Evolutionary conservation across 2,329 filamentous ascomycete genomes (phyloP).

Genomic region (Helicocarpus griseus): DNA sequence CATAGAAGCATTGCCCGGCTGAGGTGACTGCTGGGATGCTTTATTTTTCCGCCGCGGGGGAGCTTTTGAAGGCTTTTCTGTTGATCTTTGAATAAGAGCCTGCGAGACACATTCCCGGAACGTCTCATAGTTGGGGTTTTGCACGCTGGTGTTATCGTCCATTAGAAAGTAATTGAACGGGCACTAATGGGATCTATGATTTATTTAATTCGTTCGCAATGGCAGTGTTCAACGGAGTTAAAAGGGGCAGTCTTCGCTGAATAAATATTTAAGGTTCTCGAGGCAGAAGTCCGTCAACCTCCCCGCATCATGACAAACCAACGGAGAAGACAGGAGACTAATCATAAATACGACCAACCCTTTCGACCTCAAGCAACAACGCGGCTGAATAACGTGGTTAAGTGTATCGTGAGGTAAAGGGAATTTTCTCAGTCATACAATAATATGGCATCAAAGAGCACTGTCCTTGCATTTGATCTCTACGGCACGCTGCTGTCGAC

Average conservation of each 20-base stretch:
- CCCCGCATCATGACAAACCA: too few species aligned
- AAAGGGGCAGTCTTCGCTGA: too few species aligned
- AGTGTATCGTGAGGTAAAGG: too few species aligned
- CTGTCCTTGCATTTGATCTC: constrained; percentile 60
- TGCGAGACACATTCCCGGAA: constrained; percentile 68
- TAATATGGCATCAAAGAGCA: constrained; percentile 19
- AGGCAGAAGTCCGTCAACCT: too few species aligned
- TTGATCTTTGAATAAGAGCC: constrained; percentile 54
- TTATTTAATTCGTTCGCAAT: neutral
- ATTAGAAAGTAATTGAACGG: neutral
- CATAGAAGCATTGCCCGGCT: constrained; percentile 6
- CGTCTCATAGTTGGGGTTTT: constrained; percentile 49
- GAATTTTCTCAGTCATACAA: too few species aligned
- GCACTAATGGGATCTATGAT: neutral
- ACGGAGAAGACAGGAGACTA: too few species aligned
- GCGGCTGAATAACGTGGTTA: too few species aligned
- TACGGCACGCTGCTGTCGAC: constrained; percentile 69
- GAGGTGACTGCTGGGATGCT: constrained; percentile 8
- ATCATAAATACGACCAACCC: too few species aligned
- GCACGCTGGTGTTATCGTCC: neutral
- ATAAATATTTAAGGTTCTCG: too few species aligned
- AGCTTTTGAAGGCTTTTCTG: constrained; percentile 36
- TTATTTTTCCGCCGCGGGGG: constrained; percentile 20
- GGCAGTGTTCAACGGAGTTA: neutral
- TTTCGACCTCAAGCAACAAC: too few species aligned